Conservation (phyloP, 306 rosid genomes). For the Prunus salicina region DNA sequence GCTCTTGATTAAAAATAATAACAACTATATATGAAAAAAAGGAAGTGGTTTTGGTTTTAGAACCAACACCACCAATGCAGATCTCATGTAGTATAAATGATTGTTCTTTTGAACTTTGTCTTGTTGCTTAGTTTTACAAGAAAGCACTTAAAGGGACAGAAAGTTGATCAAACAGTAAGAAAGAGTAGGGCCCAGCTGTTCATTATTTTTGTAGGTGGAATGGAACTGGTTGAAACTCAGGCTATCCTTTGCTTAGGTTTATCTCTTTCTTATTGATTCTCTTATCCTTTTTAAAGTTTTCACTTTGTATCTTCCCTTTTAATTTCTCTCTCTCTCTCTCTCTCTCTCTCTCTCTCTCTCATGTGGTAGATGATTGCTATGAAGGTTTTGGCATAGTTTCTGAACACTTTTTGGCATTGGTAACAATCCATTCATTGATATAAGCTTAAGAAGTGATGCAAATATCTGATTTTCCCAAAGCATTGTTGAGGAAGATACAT, state of each 20-base stretch:
- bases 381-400: not conserved
- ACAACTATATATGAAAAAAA: not conserved
- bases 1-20: not conserved
- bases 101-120: slow-evolving; percentile 28
- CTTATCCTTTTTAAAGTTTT: slow-evolving; percentile 1
- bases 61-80: slow-evolving; percentile 21
- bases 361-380: slow-evolving; percentile 1
- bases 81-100: slow-evolving; percentile 27
- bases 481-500: not conserved
- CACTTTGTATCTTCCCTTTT: not conserved
- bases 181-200: slow-evolving; percentile 1
- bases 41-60: slow-evolving; percentile 12
- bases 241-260: slow-evolving; percentile 6
- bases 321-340: not conserved
- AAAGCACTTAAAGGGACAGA: slow-evolving; percentile 27
- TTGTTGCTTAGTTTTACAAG: slow-evolving; percentile 22
- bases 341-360: not conserved
- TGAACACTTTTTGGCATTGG: not conserved
- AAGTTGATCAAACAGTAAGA: slow-evolving; percentile 1
- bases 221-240: slow-evolving; percentile 15
- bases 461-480: not conserved
- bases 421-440: not conserved
- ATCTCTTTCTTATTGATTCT: not conserved
- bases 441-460: slow-evolving; percentile 1
- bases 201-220: not conserved